A percentile compares a stretch with the other conserved stretches of the same genome.
phyloP scores from a whole-genome alignment of 2,329 filamentous ascomycete genomes.

The Colletotrichum sojae region DNA sequence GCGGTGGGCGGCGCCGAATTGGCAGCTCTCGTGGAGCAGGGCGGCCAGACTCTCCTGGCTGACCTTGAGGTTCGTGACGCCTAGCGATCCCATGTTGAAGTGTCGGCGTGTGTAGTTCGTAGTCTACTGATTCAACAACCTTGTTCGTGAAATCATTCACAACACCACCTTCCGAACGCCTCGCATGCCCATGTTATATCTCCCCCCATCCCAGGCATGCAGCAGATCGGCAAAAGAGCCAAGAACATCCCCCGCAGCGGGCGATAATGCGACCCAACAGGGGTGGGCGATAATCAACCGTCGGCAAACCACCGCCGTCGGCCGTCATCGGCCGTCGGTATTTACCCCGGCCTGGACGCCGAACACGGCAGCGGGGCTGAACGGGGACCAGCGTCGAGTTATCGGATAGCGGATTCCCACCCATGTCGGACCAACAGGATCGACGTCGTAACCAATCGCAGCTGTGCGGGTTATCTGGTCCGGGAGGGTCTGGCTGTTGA shows the following conservation, averaged over 20 bases:
- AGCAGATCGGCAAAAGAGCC: no score
- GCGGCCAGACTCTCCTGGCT: background rate
- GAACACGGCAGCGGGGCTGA: background rate
- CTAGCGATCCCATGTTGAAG: background rate
- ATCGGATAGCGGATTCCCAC: background rate
- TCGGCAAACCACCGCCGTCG: conserved; percentile 9
- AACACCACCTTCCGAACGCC: background rate
- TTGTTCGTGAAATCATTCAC: background rate
- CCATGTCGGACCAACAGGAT: background rate
- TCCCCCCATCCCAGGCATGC: no score
- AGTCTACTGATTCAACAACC: background rate
- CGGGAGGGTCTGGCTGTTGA: background rate
- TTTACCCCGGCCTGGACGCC: background rate
- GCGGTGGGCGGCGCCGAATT: conserved; percentile 49
- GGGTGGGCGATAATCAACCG: conserved; percentile 7
- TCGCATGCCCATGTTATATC: background rate
- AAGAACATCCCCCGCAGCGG: background rate
- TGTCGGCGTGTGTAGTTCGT: background rate
- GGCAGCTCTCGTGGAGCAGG: conserved; percentile 39
- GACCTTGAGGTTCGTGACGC: background rate
- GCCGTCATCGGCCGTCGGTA: conserved; percentile 11
- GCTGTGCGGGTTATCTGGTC: background rate
- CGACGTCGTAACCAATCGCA: background rate
- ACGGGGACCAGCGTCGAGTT: background rate
- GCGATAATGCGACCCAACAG: background rate